Evolutionary conservation across 2,329 filamentous ascomycete genomes (phyloP).

Genomic region (Cytospora leucostoma): DNA sequence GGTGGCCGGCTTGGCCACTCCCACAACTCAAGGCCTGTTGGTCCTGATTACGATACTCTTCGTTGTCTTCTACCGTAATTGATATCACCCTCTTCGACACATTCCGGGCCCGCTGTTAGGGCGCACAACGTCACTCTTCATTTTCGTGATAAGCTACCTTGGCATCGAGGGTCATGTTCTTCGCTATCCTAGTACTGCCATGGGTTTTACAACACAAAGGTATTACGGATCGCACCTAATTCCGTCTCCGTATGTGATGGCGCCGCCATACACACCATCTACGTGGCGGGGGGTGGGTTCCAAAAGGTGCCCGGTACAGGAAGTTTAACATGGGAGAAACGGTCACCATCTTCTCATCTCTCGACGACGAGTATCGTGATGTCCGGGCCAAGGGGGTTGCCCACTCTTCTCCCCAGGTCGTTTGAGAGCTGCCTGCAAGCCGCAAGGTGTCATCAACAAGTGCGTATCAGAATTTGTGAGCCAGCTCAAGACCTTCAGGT

Average conservation of each 20-base stretch:
- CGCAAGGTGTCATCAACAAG: background rate
- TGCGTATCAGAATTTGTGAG: background rate
- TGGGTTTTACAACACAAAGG: background rate
- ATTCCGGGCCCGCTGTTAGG: no score
- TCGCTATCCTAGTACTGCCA: slow-evolving; percentile 19
- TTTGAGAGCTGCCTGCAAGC: background rate
- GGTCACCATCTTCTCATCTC: background rate
- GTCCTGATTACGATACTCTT: no score
- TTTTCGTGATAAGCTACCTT: no score
- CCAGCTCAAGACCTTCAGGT: background rate
- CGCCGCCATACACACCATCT: background rate
- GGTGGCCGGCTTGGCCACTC: no score
- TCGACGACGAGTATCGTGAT: background rate
- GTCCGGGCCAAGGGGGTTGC: background rate
- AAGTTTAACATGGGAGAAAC: background rate
- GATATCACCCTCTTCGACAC: no score
- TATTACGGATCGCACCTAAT: background rate
- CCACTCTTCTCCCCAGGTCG: background rate
- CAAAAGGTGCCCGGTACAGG: background rate
- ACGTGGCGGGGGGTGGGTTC: background rate
- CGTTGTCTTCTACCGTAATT: no score
- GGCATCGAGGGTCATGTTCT: slow-evolving; percentile 28
- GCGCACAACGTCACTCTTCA: no score
- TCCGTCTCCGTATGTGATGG: background rate
- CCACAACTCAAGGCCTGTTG: no score